These are phyloP conservation scores for Plenodomus lindquistii DNA, from an alignment of 2,329 filamentous ascomycete species.

Conservation along the genomic window DNA sequence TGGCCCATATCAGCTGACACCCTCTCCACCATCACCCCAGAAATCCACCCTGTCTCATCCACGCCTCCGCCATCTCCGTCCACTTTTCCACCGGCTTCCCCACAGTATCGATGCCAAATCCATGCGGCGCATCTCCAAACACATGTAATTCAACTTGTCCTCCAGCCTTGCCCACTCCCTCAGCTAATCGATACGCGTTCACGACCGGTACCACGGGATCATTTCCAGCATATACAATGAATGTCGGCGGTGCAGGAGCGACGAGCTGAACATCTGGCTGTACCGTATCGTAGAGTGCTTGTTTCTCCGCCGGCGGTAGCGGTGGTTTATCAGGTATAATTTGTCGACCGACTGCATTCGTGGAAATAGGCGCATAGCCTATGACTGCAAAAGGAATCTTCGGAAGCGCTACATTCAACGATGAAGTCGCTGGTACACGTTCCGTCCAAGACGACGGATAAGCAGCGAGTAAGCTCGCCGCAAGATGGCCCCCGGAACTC, in stretches of 20 bases:
- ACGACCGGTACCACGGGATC: conserved; percentile 19
- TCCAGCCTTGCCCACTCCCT: conserved; percentile 11
- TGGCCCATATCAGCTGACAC: no score
- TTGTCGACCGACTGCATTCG: conserved; percentile 21
- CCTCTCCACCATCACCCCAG: not conserved
- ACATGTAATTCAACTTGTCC: conserved; percentile 20
- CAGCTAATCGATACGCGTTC: conserved; percentile 22
- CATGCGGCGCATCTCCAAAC: conserved; percentile 25
- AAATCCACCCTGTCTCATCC: conserved; percentile 17
- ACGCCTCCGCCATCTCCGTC: conserved; percentile 18
- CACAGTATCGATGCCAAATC: conserved; percentile 21
- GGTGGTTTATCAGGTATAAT: conserved; percentile 17
- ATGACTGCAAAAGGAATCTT: conserved; percentile 18
- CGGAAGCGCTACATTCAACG: not conserved
- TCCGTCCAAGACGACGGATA: conserved; percentile 16
- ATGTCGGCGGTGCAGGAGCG: conserved; percentile 10
- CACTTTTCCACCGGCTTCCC: conserved; percentile 18
- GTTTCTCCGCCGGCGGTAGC: conserved; percentile 19
- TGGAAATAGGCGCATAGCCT: conserved; percentile 24
- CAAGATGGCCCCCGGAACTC: conserved; percentile 23
- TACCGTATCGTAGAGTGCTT: conserved; percentile 19
- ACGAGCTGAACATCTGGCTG: conserved; percentile 23
- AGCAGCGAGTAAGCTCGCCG: conserved; percentile 13
- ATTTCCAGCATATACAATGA: conserved; percentile 24
- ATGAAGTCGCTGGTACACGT: not conserved